Conservation (phyloP, 495 filamentous ascomycete genomes). For the Jackrogersella multiformis region DNA sequence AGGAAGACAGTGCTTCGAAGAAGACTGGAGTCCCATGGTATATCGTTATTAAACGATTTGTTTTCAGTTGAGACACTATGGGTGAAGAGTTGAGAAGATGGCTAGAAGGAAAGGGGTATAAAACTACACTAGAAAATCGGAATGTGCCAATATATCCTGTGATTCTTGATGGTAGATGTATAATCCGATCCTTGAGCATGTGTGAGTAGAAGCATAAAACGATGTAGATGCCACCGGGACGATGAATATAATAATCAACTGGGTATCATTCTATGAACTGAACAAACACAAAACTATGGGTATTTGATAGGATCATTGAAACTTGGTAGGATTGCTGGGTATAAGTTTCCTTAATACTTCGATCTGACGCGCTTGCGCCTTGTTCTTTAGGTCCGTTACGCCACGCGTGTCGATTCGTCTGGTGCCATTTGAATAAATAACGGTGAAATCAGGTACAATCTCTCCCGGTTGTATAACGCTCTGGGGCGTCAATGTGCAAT, state of each 20-base stretch:
- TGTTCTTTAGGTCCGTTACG: constrained; percentile 62
- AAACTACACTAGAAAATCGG: too few species aligned
- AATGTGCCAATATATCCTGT: too few species aligned
- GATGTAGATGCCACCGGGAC: too few species aligned
- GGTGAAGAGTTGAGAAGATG: background rate
- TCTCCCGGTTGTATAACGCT: constrained; percentile 63
- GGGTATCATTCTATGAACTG: constrained; percentile 35
- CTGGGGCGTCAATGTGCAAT: constrained; percentile 62
- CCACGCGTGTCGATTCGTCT: constrained; percentile 66
- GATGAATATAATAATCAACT: too few species aligned
- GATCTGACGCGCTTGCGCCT: constrained; percentile 67
- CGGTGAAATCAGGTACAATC: constrained; percentile 69
- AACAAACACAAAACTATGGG: constrained; percentile 6
- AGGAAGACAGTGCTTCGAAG: constrained; percentile 2
- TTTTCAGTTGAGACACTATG: constrained; percentile 2
- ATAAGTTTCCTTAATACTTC: constrained; percentile 70
- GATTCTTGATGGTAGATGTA: too few species aligned
- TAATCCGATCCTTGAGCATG: too few species aligned
- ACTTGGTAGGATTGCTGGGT: constrained; percentile 69
- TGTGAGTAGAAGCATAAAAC: too few species aligned
- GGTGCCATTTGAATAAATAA: constrained; percentile 69
- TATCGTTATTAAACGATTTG: constrained; percentile 33
- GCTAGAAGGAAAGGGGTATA: background rate
- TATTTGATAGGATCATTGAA: constrained; percentile 48
- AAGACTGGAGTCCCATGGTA: constrained; percentile 31